phyloP scores from a whole-genome alignment of 2,329 filamentous ascomycete genomes.

The Neoascochyta sp. region DNA sequence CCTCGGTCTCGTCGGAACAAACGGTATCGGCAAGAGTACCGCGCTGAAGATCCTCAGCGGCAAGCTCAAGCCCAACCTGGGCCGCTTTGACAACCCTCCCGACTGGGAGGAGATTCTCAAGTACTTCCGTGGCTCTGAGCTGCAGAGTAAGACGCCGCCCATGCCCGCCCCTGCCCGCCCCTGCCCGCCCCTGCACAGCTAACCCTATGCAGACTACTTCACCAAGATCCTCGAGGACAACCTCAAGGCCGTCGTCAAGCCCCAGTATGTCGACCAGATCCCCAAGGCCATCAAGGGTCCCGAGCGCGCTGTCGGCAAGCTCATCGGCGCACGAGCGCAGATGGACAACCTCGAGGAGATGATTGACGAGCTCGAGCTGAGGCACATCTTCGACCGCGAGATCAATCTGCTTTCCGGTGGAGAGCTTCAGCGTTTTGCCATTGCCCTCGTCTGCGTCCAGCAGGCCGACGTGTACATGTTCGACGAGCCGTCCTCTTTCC shows the following conservation, averaged over 20 bases:
- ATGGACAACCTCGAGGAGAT: conserved; percentile 80
- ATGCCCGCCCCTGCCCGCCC: too few relatives aligned
- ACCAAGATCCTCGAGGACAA: conserved; percentile 97
- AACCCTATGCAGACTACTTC: conserved; percentile 73
- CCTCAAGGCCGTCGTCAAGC: conserved; percentile 96
- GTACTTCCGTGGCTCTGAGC: conserved; percentile 94
- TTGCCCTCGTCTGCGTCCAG: conserved; percentile 92
- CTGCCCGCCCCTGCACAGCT: too few relatives aligned
- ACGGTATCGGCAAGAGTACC: conserved; percentile 99
- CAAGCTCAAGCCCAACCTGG: conserved; percentile 97
- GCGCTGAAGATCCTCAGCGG: conserved; percentile 97
- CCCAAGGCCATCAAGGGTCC: conserved; percentile 83
- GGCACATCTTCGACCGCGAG: conserved; percentile 87
- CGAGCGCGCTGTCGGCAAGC: conserved; percentile 71
- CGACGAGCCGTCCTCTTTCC: conserved; percentile 96
- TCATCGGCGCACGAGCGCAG: conserved; percentile 72
- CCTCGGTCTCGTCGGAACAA: conserved; percentile 92
- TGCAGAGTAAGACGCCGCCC: conserved; percentile 71
- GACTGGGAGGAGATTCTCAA: conserved; percentile 99
- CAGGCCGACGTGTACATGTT: conserved; percentile 98
- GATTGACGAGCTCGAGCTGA: conserved; percentile 77
- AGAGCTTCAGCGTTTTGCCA: conserved; percentile 96
- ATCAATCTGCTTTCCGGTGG: conserved; percentile 89
- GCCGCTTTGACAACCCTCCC: conserved; percentile 89
- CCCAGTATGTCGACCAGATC: conserved; percentile 98